phyloP scores from a whole-genome alignment of 768 basidiomycete species.

The Dioszegia crocea region DNA sequence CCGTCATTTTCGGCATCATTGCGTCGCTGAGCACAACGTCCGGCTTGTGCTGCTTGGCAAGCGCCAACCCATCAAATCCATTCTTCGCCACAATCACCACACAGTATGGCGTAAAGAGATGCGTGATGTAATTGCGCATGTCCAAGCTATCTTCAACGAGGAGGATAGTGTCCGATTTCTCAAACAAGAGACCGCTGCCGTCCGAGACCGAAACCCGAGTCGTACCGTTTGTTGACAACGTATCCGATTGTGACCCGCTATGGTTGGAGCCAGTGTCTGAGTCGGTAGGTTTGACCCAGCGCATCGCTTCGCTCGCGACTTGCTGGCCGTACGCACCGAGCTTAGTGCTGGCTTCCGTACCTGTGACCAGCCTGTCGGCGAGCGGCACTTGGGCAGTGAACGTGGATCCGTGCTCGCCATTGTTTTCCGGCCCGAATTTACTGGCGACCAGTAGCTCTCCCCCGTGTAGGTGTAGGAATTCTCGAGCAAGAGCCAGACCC shows the following conservation, averaged over 20 bases:
- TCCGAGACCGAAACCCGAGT: constrained; percentile 15
- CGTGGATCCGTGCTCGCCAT: constrained; percentile 34
- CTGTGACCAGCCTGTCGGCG: neutral
- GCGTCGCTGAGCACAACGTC: constrained; percentile 50
- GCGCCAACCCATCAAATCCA: constrained; percentile 43
- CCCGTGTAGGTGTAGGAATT: constrained; percentile 51
- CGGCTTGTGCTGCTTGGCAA: constrained; percentile 26
- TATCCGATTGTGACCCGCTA: constrained; percentile 9
- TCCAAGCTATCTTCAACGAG: constrained; percentile 48
- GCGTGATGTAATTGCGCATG: constrained; percentile 49
- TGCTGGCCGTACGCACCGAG: constrained; percentile 44
- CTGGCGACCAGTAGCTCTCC: constrained; percentile 47
- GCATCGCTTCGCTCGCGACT: constrained; percentile 48
- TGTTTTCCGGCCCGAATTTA: constrained; percentile 17
- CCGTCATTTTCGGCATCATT: constrained; percentile 48
- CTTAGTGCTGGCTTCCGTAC: neutral
- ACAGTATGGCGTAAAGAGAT: constrained; percentile 49
- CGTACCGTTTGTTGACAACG: constrained; percentile 10
- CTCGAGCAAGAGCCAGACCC: constrained; percentile 46
- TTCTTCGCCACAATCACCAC: constrained; percentile 47
- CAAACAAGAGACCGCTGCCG: constrained; percentile 45
- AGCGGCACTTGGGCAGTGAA: constrained; percentile 42
- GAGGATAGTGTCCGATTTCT: constrained; percentile 47
- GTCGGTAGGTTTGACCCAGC: constrained; percentile 32
- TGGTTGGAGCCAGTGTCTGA: constrained; percentile 16